Percentiles rank a stretch among this genome's conserved stretches.
phyloP scores from a whole-genome alignment of 1,284 basidiomycete genomes.

The Sanghuangporus weigelae region DNA sequence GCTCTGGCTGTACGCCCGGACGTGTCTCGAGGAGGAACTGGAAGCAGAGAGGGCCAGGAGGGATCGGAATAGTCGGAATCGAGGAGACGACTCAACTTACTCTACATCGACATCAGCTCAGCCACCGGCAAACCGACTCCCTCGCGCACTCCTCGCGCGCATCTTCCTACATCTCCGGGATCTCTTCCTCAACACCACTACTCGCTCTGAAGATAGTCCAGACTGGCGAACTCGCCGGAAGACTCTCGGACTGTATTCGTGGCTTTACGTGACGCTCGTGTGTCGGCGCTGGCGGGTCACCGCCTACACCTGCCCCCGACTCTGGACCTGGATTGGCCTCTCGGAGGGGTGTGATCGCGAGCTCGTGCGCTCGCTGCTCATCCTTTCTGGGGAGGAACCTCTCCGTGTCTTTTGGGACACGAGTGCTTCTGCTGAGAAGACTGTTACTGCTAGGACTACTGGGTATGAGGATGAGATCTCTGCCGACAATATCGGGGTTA shows the following conservation, averaged over 20 bases:
- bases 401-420: not conserved
- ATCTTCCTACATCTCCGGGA: not conserved
- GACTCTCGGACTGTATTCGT: not conserved
- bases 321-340: not conserved
- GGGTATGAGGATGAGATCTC: not conserved
- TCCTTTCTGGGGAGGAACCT: not conserved
- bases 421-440: not conserved
- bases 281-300: conserved; percentile 1
- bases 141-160: not conserved
- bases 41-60: not conserved
- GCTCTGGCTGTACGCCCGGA: conserved; percentile 3
- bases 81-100: not conserved
- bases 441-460: not conserved
- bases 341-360: not conserved
- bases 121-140: not conserved
- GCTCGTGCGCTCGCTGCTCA: not conserved
- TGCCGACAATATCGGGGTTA: too few relatives aligned
- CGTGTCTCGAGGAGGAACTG: not conserved
- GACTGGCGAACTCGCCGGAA: not conserved
- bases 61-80: not conserved
- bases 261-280: not conserved
- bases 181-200: not conserved
- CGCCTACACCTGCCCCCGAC: not conserved
- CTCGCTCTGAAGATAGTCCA: too few relatives aligned
- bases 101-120: not conserved